Percentiles rank a stretch among this genome's conserved stretches.
phyloP scores from a whole-genome alignment of 805 yeast genomes.

The Pichia paraexigua region DNA sequence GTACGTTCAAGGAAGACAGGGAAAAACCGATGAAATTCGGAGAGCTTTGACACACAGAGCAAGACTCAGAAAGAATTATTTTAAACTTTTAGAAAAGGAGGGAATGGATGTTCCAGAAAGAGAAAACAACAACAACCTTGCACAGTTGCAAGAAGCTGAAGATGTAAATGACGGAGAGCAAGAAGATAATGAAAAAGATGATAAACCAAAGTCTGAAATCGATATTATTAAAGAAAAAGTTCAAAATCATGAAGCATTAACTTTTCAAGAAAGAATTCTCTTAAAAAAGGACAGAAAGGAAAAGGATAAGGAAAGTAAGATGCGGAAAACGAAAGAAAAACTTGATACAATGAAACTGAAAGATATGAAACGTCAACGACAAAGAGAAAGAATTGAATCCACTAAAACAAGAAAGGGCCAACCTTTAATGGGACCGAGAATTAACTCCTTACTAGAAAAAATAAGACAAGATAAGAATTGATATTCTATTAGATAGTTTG shows the following conservation, averaged over 20 bases:
- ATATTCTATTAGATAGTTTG: neutral
- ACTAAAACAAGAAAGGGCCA: constrained; percentile 68
- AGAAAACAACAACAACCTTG: constrained; percentile 13
- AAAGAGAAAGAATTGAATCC: constrained; percentile 35
- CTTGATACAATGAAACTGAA: constrained; percentile 28
- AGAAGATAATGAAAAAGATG: constrained; percentile 7
- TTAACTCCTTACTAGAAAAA: constrained; percentile 67
- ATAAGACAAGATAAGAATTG: constrained; percentile 37
- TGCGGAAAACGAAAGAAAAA: constrained; percentile 31
- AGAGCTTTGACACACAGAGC: constrained; percentile 73
- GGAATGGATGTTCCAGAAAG: constrained; percentile 48
- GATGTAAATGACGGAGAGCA: constrained; percentile 13
- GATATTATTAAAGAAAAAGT: constrained; percentile 28
- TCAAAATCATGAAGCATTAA: constrained; percentile 15
- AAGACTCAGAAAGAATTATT: constrained; percentile 70
- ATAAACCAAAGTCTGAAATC: constrained; percentile 17
- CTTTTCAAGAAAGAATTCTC: constrained; percentile 39
- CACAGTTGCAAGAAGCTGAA: constrained; percentile 11
- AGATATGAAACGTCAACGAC: constrained; percentile 37
- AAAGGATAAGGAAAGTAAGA: constrained; percentile 33
- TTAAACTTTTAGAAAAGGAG: constrained; percentile 68
- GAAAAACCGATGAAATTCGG: constrained; percentile 55
- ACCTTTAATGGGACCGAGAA: constrained; percentile 87
- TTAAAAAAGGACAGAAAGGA: constrained; percentile 40
- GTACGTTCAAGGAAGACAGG: constrained; percentile 23